phyloP scores from a whole-genome alignment of 2,329 filamentous ascomycete genomes.

The Harringtonia aguacate region DNA sequence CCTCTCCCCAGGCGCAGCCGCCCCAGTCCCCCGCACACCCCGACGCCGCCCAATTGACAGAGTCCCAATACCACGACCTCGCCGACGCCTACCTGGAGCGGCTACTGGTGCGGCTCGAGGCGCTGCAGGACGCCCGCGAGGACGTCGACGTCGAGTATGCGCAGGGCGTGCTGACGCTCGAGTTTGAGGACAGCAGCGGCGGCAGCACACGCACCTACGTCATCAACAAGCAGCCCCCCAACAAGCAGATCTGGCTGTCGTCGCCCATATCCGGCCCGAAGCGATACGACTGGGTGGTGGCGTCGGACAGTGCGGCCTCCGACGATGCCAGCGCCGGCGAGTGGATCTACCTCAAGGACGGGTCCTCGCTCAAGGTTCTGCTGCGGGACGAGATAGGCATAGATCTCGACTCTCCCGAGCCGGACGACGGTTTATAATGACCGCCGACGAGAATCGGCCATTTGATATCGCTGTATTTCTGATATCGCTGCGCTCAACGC shows the following conservation, averaged over 20 bases:
- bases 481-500: too few species aligned
- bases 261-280: conserved; percentile 87
- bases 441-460: neutral
- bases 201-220: conserved; percentile 64
- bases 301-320: conserved; percentile 11
- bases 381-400: conserved; percentile 68
- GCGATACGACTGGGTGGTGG: conserved; percentile 79
- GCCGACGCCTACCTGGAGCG: conserved; percentile 63
- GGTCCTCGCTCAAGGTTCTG: conserved; percentile 61
- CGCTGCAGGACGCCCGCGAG: conserved; percentile 58
- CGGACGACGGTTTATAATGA: neutral
- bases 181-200: neutral
- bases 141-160: conserved; percentile 84
- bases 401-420: conserved; percentile 28
- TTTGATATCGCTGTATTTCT: too few species aligned
- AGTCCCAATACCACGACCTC: conserved; percentile 64
- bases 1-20: neutral
- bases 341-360: conserved; percentile 85
- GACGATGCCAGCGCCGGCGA: conserved; percentile 59
- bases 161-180: conserved; percentile 12
- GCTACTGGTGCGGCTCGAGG: conserved; percentile 53
- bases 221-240: conserved; percentile 96
- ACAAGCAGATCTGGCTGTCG: conserved; percentile 95
- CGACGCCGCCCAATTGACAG: conserved; percentile 37
- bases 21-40: conserved; percentile 10